Evolutionary conservation across 495 filamentous ascomycete genomes (phyloP).

Genomic region (Neurospora africana): DNA sequence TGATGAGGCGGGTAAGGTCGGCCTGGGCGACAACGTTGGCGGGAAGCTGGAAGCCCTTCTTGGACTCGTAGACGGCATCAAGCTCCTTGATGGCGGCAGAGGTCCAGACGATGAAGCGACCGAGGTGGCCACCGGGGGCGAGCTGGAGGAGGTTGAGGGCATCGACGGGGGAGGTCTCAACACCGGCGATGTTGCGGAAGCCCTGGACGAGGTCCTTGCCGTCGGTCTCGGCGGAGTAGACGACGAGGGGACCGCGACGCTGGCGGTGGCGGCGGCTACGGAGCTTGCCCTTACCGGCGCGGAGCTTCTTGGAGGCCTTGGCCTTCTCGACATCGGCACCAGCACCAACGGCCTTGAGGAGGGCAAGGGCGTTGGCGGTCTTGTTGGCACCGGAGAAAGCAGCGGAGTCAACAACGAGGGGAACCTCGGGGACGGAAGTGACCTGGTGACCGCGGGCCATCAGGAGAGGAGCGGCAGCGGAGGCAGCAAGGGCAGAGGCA

Average conservation of each 20-base stretch:
- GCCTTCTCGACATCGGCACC: conserved; percentile 87
- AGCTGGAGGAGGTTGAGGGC: conserved; percentile 97
- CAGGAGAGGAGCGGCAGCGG: conserved; percentile 84
- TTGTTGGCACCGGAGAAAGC: conserved; percentile 67
- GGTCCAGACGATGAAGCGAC: conserved; percentile 98
- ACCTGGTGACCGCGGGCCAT: conserved; percentile 96
- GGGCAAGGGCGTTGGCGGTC: conserved; percentile 74
- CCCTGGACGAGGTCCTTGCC: conserved; percentile 83
- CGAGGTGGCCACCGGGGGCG: conserved; percentile 95
- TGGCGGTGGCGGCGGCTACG: conserved; percentile 90
- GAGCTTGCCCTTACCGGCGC: conserved; percentile 96
- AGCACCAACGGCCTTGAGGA: conserved; percentile 84
- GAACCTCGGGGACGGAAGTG: conserved; percentile 85
- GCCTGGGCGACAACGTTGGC: conserved; percentile 80
- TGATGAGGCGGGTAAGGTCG: conserved; percentile 92
- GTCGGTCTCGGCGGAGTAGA: conserved; percentile 89
- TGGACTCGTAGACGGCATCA: conserved; percentile 91
- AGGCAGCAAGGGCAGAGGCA: conserved; percentile 91
- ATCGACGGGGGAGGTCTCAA: conserved; percentile 92
- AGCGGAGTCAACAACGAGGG: conserved; percentile 85
- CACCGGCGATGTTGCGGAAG: conserved; percentile 97
- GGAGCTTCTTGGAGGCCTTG: conserved; percentile 82
- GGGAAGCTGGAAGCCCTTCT: conserved; percentile 97
- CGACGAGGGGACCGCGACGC: conserved; percentile 89
- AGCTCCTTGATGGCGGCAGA: conserved; percentile 92